Percentiles rank a stretch among this genome's conserved stretches.
phyloP scores from a whole-genome alignment of 1,284 basidiomycete species.

The Athelia psychrophila region DNA sequence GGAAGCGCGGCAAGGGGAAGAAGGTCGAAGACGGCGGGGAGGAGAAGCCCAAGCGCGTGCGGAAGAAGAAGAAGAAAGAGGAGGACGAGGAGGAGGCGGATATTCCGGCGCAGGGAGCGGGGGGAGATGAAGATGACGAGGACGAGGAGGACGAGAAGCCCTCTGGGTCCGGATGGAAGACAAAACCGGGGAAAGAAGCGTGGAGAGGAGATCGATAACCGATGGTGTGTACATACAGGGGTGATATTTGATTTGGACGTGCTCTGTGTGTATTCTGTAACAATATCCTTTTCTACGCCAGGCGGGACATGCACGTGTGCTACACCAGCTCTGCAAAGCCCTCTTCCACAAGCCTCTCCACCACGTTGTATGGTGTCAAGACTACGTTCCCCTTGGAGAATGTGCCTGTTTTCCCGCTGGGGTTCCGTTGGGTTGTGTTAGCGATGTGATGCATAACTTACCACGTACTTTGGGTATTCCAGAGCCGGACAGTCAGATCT shows the following conservation, averaged over 20 bases:
- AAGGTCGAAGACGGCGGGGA: constrained; percentile 38
- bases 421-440: constrained; percentile 4
- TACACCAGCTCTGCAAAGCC: constrained; percentile 74
- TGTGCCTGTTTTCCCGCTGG: constrained; percentile 58
- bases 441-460: background rate
- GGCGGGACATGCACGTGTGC: background rate
- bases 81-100: constrained; percentile 38
- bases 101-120: constrained; percentile 16
- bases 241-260: too few species aligned
- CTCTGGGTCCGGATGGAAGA: constrained; percentile 27
- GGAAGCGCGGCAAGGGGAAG: constrained; percentile 54
- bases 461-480: constrained; percentile 68
- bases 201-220: constrained; percentile 21
- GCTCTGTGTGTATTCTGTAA: background rate
- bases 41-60: constrained; percentile 20
- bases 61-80: constrained; percentile 34
- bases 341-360: constrained; percentile 66
- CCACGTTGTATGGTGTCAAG: constrained; percentile 62
- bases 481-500: constrained; percentile 68
- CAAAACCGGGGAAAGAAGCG: constrained; percentile 24
- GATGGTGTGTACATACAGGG: too few species aligned
- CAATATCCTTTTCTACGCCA: too few species aligned
- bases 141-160: constrained; percentile 23
- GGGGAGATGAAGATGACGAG: constrained; percentile 21
- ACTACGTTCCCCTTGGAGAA: constrained; percentile 72